A percentile compares a stretch with the other conserved stretches of the same genome.
phyloP scores from a whole-genome alignment of 2,329 filamentous ascomycete genomes.

The Thelonectria rubi region DNA sequence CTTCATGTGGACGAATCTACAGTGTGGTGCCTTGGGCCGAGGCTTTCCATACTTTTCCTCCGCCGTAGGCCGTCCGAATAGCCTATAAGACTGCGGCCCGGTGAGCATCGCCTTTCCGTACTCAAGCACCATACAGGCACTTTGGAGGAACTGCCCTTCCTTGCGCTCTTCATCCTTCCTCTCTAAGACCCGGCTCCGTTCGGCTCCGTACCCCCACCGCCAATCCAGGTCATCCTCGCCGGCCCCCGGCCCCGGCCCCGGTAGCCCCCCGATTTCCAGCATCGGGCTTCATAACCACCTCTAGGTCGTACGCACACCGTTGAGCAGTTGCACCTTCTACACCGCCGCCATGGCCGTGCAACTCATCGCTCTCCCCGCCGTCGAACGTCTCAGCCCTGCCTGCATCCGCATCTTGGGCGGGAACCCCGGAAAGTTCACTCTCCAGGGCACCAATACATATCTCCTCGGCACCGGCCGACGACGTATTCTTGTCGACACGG shows the following conservation, averaged over 20 bases:
- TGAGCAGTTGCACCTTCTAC: background rate
- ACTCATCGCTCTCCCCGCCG: conserved; percentile 72
- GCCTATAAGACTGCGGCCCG: background rate
- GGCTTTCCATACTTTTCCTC: conserved; percentile 30
- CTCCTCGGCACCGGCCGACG: conserved; percentile 78
- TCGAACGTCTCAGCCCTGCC: conserved; percentile 79
- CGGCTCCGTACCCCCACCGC: conserved; percentile 17
- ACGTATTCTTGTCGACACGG: conserved; percentile 89
- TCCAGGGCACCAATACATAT: conserved; percentile 93
- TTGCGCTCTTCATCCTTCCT: background rate
- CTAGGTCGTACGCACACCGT: background rate
- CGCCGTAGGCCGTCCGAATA: background rate
- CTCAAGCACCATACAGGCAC: background rate
- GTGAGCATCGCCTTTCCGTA: background rate
- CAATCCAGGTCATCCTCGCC: background rate
- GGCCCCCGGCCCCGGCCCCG: conserved; percentile 5
- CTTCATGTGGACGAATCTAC: background rate
- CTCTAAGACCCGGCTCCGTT: conserved; percentile 7
- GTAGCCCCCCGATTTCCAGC: conserved; percentile 2
- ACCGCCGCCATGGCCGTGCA: conserved; percentile 63
- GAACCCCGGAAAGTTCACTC: conserved; percentile 84
- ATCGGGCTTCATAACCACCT: background rate
- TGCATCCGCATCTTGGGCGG: conserved; percentile 88
- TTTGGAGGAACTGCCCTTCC: background rate
- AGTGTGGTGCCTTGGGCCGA: conserved; percentile 27